Evolutionary conservation across 768 basidiomycete genomes (phyloP).

Genomic region (Lanmaoa pseudosensibilis): DNA sequence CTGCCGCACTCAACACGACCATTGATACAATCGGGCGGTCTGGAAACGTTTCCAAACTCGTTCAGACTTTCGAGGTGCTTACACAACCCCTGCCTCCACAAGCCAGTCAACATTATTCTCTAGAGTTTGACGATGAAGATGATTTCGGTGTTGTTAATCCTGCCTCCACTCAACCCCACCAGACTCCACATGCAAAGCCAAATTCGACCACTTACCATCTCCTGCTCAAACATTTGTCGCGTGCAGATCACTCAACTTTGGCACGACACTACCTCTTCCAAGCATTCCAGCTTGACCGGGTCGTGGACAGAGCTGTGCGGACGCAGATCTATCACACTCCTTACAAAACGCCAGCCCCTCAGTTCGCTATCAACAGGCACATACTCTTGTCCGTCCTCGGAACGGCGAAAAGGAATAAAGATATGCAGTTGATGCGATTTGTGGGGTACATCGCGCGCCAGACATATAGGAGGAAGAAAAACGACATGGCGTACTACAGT

Average conservation of each 20-base stretch:
- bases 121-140: conserved; percentile 66
- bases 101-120: conserved; percentile 43
- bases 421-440: conserved; percentile 62
- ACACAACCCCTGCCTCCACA: conserved; percentile 65
- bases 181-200: conserved; percentile 48
- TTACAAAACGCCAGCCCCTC: conserved; percentile 45
- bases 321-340: conserved; percentile 32
- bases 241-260: conserved; percentile 47
- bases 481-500: conserved; percentile 44
- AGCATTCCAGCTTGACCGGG: conserved; percentile 48
- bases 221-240: conserved; percentile 59
- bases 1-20: conserved; percentile 67
- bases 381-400: conserved; percentile 61
- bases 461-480: conserved; percentile 50
- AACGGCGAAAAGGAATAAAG: conserved; percentile 56
- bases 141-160: conserved; percentile 48
- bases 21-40: conserved; percentile 67
- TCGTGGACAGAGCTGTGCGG: conserved; percentile 35
- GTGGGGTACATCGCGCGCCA: conserved; percentile 46
- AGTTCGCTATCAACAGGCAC: conserved; percentile 52
- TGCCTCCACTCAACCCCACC: conserved; percentile 35
- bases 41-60: conserved; percentile 61
- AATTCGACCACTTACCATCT: conserved; percentile 68
- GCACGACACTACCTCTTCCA: conserved; percentile 67
- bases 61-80: conserved; percentile 76